phyloP scores from a whole-genome alignment of 108 stramenopile species.

The Discostella pseudostelligera region DNA sequence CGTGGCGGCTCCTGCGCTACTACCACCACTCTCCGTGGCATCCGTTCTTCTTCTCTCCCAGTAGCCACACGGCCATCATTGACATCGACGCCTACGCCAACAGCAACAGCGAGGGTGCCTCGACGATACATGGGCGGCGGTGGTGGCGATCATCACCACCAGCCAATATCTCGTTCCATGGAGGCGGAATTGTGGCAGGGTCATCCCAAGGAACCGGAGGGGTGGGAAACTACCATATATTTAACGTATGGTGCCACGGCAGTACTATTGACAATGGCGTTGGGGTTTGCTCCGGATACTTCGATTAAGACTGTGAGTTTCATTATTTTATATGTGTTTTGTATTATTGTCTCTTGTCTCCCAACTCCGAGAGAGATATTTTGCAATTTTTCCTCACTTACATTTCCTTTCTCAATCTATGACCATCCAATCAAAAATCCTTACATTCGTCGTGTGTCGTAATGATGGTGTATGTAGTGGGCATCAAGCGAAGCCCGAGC shows the following conservation, averaged over 20 bases:
- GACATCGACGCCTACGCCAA: too few relatives aligned
- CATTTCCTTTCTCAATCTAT: background rate
- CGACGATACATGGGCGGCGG: slow-evolving; percentile 42
- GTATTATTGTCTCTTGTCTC: background rate
- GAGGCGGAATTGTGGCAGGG: slow-evolving; percentile 57
- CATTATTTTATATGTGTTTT: background rate
- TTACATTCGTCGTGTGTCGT: too few relatives aligned
- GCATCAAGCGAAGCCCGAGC: slow-evolving; percentile 56
- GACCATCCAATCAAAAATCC: too few relatives aligned
- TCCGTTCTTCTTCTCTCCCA: too few relatives aligned
- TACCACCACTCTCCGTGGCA: too few relatives aligned
- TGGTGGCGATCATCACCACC: slow-evolving; percentile 36
- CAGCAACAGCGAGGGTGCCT: background rate
- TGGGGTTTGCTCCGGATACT: slow-evolving; percentile 55
- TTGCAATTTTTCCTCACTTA: background rate
- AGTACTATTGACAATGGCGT: slow-evolving; percentile 27
- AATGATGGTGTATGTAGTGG: too few relatives aligned
- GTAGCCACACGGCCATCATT: too few relatives aligned
- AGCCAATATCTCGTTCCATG: slow-evolving; percentile 56
- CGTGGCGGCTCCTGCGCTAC: too few relatives aligned
- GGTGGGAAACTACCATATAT: slow-evolving; percentile 63
- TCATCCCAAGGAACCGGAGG: slow-evolving; percentile 51
- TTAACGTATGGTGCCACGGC: slow-evolving; percentile 36
- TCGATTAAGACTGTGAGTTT: slow-evolving; percentile 51
- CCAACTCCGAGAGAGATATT: background rate